Conservation (phyloP, 2,329 filamentous ascomycete species). For the Pseudogymnoascus sp. region DNA sequence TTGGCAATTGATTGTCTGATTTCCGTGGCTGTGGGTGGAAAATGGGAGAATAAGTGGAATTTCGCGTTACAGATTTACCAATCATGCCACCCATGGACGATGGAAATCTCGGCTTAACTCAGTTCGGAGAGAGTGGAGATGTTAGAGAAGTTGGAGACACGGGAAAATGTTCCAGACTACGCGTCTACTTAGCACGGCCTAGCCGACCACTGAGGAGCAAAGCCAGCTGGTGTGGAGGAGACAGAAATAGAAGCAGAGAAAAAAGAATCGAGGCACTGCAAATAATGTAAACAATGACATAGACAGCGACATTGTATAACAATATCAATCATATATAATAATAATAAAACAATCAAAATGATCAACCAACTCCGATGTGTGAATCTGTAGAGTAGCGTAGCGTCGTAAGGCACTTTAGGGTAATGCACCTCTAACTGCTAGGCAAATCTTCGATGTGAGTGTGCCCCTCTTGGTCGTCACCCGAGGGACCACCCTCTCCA, state of each 20-base stretch:
- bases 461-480: constrained; percentile 3
- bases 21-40: constrained; percentile 3
- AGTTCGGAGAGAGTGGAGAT: background rate
- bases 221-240: background rate
- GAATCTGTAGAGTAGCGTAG: background rate
- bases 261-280: background rate
- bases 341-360: background rate
- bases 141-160: constrained; percentile 1
- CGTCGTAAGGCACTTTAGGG: background rate
- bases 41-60: background rate
- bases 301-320: background rate
- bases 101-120: background rate
- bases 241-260: background rate
- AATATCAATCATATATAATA: background rate
- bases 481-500: background rate
- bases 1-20: constrained; percentile 1
- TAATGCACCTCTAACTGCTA: background rate
- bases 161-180: constrained; percentile 3
- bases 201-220: background rate
- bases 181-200: background rate
- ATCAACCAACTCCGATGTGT: background rate
- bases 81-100: background rate
- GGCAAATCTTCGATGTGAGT: background rate
- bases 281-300: background rate
- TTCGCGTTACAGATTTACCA: constrained; percentile 4